phyloP scores from a whole-genome alignment of 805 yeast genomes.

The Nakazawaea ernobii region DNA sequence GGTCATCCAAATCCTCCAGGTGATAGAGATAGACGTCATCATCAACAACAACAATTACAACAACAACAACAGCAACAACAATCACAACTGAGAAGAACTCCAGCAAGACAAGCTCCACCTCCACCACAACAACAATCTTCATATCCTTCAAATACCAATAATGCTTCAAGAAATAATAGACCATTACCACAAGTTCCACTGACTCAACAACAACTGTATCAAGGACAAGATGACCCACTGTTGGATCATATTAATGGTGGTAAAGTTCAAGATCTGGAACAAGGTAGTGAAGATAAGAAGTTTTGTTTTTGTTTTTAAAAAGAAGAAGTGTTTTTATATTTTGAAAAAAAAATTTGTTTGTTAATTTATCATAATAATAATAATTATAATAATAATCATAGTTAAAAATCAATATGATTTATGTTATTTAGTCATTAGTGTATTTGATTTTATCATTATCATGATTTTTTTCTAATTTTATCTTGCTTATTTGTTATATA shows the following conservation, averaged over 20 bases:
- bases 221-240: constrained; percentile 4
- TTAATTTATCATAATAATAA: too few species aligned
- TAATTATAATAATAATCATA: too few species aligned
- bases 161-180: constrained; percentile 11
- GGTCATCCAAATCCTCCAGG: constrained; percentile 89
- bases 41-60: constrained; percentile 20
- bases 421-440: too few species aligned
- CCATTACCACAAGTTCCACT: constrained; percentile 11
- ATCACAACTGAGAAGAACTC: constrained; percentile 18
- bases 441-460: too few species aligned
- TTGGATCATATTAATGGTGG: constrained; percentile 1
- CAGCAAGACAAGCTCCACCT: constrained; percentile 7
- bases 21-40: constrained; percentile 36
- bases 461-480: too few species aligned
- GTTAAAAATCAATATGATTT: too few species aligned
- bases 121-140: constrained; percentile 14
- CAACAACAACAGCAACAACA: constrained; percentile 15
- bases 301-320: constrained; percentile 10
- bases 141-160: constrained; percentile 9
- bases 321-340: too few species aligned
- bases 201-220: constrained; percentile 10
- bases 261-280: neutral
- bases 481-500: too few species aligned
- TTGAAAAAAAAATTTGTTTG: neutral
- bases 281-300: constrained; percentile 6